phyloP scores from a whole-genome alignment of 2,329 filamentous ascomycete species.

The Claviceps digitariae region DNA sequence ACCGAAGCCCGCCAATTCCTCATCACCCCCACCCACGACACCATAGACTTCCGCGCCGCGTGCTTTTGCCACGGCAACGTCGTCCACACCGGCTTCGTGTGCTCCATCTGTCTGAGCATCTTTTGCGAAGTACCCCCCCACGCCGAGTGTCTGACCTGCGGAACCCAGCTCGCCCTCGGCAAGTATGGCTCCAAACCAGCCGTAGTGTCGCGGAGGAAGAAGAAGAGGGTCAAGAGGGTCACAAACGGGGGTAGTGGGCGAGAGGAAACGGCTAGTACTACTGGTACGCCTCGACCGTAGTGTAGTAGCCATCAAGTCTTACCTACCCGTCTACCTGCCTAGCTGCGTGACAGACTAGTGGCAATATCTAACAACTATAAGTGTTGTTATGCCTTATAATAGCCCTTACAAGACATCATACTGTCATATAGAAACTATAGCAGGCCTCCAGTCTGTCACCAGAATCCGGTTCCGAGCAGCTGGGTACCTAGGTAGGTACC shows the following conservation, averaged over 20 bases:
- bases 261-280: slow-evolving; percentile 46
- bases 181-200: slow-evolving; percentile 63
- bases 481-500: no score
- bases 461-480: no score
- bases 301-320: background rate
- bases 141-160: slow-evolving; percentile 69
- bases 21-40: slow-evolving; percentile 65
- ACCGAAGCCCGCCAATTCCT: slow-evolving; percentile 44
- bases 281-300: slow-evolving; percentile 42
- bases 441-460: no score
- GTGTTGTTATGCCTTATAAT: no score
- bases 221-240: slow-evolving; percentile 55
- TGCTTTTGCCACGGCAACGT: slow-evolving; percentile 93
- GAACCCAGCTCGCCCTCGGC: slow-evolving; percentile 62
- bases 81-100: slow-evolving; percentile 87
- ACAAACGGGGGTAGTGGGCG: slow-evolving; percentile 33
- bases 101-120: slow-evolving; percentile 90
- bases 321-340: no score
- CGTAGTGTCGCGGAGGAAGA: slow-evolving; percentile 59
- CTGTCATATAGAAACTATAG: no score
- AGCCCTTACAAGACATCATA: no score
- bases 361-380: no score
- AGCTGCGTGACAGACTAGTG: no score
- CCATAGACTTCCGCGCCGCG: slow-evolving; percentile 92
- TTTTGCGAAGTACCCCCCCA: slow-evolving; percentile 57